Evolutionary conservation across 1,284 basidiomycete genomes (phyloP), one percentile per base, ranked within the genome.

Genomic region (Irpex lacteus): DNA sequence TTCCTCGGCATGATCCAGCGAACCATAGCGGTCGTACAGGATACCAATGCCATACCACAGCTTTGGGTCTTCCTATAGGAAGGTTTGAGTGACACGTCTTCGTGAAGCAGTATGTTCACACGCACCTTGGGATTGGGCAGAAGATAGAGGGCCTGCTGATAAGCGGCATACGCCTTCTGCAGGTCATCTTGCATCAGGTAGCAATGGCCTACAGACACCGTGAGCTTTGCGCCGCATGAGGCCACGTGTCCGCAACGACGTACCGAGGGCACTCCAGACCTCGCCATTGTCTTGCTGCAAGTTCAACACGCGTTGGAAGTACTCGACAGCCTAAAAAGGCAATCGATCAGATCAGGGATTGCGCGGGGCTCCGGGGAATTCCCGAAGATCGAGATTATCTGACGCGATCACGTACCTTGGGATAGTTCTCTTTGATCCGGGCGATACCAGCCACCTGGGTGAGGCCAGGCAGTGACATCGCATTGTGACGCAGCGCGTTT

Each of bases 21-120:
- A 98, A 32, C 98, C 97, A 75, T 99, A 99, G 18, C 97, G 90
- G 80, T 99, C 98, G 74, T 99, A 99, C 32, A 99, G 87, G 60
- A 99, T 98, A 49, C 98, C 98, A 73, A 99, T 99, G 56, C 98
- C 97, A 76, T 98, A 99, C 98, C 98, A 99, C 3, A 99, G 84
- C 76, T 99, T 98, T 9, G 97, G 97, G 76, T 99, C 98, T 82
- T 96, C 90, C 84, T 90, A 66, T 52, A 61, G 55, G 53, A 67
- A 60, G 55, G 36, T 15, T 36, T 60, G 64, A 64, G 66, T 66
- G 67, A 58, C 63, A 63, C 37, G 65, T 62, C 54, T 54, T 62
- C 49, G 55, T 40, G 57, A 59, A 64, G 58, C 37, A 26, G 53
- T 69, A 60, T 40, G 21, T 19, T 49, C 54, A 55, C 54, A 34